Conservation (phyloP, 2,329 filamentous ascomycete genomes). For the Hymenoscyphus repandus region DNA sequence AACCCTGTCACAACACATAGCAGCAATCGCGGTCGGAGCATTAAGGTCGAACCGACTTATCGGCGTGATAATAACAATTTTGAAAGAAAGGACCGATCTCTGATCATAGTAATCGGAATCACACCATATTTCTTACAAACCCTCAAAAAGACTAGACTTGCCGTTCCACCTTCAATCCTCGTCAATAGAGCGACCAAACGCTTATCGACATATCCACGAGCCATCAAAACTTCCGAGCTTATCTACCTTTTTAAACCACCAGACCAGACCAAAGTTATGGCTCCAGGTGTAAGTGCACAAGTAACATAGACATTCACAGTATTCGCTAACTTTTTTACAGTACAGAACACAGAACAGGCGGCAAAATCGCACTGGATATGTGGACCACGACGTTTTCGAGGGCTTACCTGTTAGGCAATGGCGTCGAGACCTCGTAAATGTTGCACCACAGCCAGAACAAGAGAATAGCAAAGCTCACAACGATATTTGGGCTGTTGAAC, state of each 20-base stretch:
- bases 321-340: slow-evolving; percentile 10
- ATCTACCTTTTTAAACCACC: neutral
- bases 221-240: neutral
- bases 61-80: no score
- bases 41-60: no score
- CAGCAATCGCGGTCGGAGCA: no score
- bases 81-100: no score
- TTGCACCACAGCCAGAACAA: slow-evolving; percentile 60
- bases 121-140: no score
- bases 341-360: slow-evolving; percentile 28
- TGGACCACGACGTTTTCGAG: slow-evolving; percentile 51
- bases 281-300: slow-evolving; percentile 6
- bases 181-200: neutral
- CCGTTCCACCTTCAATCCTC: neutral
- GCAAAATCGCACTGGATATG: slow-evolving; percentile 28
- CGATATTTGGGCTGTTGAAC: slow-evolving; percentile 68
- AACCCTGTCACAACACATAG: no score
- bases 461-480: slow-evolving; percentile 57
- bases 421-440: slow-evolving; percentile 64
- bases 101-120: no score
- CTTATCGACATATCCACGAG: neutral
- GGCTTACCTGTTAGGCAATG: slow-evolving; percentile 82
- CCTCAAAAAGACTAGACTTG: neutral
- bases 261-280: slow-evolving; percentile 2
- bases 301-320: neutral